A percentile compares a stretch with the other conserved stretches of the same genome.
phyloP scores from a whole-genome alignment of 306 rosid species.

The Betula pendula region DNA sequence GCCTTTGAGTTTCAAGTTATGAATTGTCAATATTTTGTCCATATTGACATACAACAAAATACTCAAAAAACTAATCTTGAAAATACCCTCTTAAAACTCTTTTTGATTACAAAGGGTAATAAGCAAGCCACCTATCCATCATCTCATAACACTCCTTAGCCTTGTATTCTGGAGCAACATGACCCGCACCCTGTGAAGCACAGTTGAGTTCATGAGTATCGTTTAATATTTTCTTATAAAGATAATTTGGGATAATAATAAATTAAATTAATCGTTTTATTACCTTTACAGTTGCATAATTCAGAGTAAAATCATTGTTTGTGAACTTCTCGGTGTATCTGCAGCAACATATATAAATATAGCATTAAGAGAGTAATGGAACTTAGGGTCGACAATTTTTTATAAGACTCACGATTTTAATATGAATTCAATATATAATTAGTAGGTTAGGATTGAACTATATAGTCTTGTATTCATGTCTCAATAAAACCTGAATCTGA shows the following conservation, averaged over 20 bases:
- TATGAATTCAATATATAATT: too few species aligned
- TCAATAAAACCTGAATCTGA: too few species aligned
- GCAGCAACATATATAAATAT: background rate
- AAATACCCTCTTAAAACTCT: background rate
- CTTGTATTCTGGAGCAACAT: conserved; percentile 32
- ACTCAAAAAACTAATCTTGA: background rate
- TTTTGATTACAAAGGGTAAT: conserved; percentile 16
- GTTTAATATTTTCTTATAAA: background rate
- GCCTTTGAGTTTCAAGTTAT: too few species aligned
- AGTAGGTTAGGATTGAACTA: too few species aligned
- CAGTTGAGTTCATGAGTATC: background rate
- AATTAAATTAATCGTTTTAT: background rate
- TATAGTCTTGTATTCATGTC: too few species aligned
- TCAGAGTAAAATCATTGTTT: conserved; percentile 10
- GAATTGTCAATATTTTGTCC: too few species aligned
- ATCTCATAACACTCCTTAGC: conserved; percentile 30
- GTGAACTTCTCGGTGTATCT: conserved; percentile 30
- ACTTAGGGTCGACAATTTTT: background rate
- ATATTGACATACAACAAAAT: too few species aligned
- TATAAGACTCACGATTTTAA: too few species aligned
- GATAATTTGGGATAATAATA: background rate
- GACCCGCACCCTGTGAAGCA: conserved; percentile 28
- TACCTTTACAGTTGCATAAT: conserved; percentile 27
- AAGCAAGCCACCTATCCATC: conserved; percentile 31
- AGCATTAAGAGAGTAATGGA: background rate